Evolutionary conservation across 1,284 basidiomycete species (phyloP), one percentile per base, ranked within the genome.

Genomic region (Leucoagaricus sp.): DNA sequence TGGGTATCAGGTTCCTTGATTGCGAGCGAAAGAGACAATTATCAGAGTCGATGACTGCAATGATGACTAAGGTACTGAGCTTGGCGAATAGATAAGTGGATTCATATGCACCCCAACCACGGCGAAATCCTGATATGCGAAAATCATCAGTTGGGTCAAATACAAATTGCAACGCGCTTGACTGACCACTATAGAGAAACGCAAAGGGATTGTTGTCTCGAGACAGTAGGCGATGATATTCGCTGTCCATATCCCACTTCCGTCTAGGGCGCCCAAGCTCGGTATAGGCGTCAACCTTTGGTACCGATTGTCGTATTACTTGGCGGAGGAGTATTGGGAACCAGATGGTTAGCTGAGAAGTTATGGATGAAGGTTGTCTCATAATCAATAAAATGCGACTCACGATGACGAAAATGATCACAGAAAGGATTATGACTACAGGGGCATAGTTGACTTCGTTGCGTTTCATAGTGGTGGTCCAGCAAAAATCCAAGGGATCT

Each of bases 401-500:
- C 64, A 91, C 87, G 57, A 78, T 69, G 25, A 75, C 52, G 46
- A 92, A 74, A 10, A 82, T 80, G 6, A 85, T 53, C 0, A 77
- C 62, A 0, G 89, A 82, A 15, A 88, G 64, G 13, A 85, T 79
- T 3, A 93, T 69, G 28, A 91, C 69, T 3, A 84, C 63, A 12
- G 84, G 87, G 0, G 89, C 88, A 62, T 78, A 89, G 66, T 94
- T 93, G 64, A 91, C 75, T 64, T 87, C 77, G 61, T 89, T 84
- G 46, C 77, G 77, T 58, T 81, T 79, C 87, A 89, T 86, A 2
- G 87, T 87, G 0, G 86, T 87, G 2, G 85, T 87, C 75, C 85
- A 93, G 69, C 91, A 93, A 64, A 93, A 91, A 69, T 92, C 87
- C 54, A 88, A 67, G 2, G 88, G 81, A 51, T 84, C 82, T 49